A percentile compares a stretch with the other conserved stretches of the same genome.
Evolutionary conservation across 2,329 filamentous ascomycete species (phyloP).

Genomic region (Verticillium tricorpus): DNA sequence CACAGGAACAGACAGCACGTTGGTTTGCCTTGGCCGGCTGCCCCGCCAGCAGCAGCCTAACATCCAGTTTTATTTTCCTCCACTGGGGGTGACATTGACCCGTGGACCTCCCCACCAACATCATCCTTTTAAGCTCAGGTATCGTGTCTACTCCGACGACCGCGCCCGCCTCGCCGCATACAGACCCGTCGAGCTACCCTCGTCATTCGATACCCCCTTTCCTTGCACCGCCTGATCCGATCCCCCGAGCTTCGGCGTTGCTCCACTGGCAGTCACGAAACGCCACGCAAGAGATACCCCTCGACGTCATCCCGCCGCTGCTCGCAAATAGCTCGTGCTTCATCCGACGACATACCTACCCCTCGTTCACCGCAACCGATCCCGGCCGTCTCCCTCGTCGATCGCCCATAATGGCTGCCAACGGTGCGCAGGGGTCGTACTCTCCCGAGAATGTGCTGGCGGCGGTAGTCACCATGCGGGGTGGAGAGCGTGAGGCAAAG

Average conservation of each 20-base stretch:
- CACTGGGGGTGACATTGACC: neutral
- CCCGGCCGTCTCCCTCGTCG: neutral
- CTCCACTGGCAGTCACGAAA: neutral
- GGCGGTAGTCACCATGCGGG: conserved; percentile 89
- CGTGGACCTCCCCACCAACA: conserved; percentile 1
- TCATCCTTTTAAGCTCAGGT: neutral
- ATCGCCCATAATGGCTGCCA: conserved; percentile 60
- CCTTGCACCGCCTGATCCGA: neutral
- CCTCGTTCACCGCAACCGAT: neutral
- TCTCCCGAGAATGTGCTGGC: conserved; percentile 71
- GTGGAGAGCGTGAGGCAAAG: conserved; percentile 76
- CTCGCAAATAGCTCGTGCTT: neutral
- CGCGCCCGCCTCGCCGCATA: neutral
- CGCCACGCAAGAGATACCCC: neutral
- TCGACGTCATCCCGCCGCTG: neutral
- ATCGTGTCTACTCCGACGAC: neutral
- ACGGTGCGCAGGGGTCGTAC: conserved; percentile 65
- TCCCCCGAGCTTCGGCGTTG: neutral
- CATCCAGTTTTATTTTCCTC: conserved; percentile 1
- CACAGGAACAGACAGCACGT: neutral
- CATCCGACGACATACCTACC: neutral
- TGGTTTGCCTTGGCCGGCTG: neutral
- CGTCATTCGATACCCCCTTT: neutral
- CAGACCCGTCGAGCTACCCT: neutral
- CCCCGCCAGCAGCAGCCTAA: conserved; percentile 1